These are phyloP conservation scores for Millerago galiae DNA, from an alignment of 805 yeast genomes.

Conservation along the genomic window DNA sequence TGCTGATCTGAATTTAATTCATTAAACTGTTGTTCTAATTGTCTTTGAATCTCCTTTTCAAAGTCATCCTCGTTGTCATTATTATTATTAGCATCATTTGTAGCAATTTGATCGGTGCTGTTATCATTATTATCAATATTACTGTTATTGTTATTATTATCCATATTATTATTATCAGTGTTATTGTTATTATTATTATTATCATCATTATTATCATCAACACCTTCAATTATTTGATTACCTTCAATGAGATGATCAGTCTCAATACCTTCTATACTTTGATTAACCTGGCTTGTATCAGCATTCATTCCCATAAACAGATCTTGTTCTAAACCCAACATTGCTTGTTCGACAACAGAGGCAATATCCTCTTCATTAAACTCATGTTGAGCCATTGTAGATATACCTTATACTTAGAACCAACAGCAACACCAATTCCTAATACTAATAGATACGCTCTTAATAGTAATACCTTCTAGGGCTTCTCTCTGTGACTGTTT, in stretches of 20 bases:
- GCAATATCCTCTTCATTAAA: constrained; percentile 29
- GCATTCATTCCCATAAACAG: not conserved
- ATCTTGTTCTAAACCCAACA: constrained; percentile 20
- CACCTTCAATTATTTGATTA: no score
- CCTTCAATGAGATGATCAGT: no score
- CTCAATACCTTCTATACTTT: not conserved
- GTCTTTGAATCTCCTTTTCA: constrained; percentile 21
- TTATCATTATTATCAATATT: constrained; percentile 2
- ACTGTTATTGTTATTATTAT: not conserved
- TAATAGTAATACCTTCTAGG: not conserved
- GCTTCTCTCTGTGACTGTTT: constrained; percentile 21
- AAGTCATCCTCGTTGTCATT: constrained; percentile 13
- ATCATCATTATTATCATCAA: not conserved
- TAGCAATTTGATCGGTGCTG: not conserved
- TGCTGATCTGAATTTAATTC: not conserved
- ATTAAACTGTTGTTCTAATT: constrained; percentile 17
- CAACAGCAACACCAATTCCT: no score
- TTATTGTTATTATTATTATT: constrained; percentile 1
- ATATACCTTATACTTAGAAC: no score
- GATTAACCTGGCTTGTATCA: not conserved
- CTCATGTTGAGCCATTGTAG: constrained; percentile 1
- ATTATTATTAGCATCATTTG: not conserved
- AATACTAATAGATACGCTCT: no score
- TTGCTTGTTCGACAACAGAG: constrained; percentile 35
- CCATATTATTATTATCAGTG: constrained; percentile 3